Evolutionary conservation across 1,139 yeast species (phyloP), one percentile per base, ranked within the genome.

Genomic region (Wickerhamiella pararugosa): DNA sequence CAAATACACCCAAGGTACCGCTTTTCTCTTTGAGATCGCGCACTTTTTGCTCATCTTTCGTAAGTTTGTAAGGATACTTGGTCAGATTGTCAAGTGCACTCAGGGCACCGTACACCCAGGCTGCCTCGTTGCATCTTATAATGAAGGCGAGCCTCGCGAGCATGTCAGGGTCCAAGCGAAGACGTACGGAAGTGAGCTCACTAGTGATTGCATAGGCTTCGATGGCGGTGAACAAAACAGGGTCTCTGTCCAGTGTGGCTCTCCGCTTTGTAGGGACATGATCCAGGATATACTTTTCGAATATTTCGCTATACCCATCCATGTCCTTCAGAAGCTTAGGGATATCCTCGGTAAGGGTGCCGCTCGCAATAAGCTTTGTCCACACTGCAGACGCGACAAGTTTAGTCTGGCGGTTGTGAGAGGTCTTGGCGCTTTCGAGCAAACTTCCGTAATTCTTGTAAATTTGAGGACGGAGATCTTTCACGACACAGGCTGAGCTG

Each of bases 171-270:
- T 46, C 47, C n/a, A 57, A 31, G n/a, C 58, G 48, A 37, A 44
- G 37, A 41, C 60, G 58, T 32, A 62, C 64, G 9, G 51, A 44
- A 4, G 55, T 47, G 25, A 59, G 46, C 25, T 57, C 37, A 5
- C 65, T 55, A 3, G 67, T 56, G 43, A 61, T 59, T 3, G 66
- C 64, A 30, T 63, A 54, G 1, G 65, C 66, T 44, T 64, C 67
- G 30, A 62, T 40, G 3, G 65, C 64, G 25, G 39, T 42, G 39
- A 28, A 40, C 38, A 27, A 37, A 36, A 34, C 39, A 44, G 25
- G 45, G 42, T 31, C 42, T 29, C 26, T 39, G 10, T 10, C 10
- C 38, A 37, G 25, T 25, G 37, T 10, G 32, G 32, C 15, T 11
- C 28, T 26, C 39, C 43, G 31, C 37, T 25, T 34, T 8, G 35